A percentile compares a stretch with the other conserved stretches of the same genome.
Evolutionary conservation across 495 filamentous ascomycete genomes (phyloP).

Genomic region (Neurospora sp.): DNA sequence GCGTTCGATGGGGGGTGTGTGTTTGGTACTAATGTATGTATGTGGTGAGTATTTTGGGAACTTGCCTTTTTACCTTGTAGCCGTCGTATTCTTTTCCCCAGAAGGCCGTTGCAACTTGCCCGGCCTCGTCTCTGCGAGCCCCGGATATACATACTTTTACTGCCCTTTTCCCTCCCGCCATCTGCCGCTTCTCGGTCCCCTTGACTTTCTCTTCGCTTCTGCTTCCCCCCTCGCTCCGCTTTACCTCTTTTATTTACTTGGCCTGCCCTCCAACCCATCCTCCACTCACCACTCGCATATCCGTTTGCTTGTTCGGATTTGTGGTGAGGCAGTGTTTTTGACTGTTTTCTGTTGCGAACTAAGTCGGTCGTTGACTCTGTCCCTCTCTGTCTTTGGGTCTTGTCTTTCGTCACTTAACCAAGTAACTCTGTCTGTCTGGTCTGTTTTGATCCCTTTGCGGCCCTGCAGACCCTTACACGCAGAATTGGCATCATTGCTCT

Average conservation of each 20-base stretch:
- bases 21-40: neutral
- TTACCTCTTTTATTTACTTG: slow-evolving; percentile 1
- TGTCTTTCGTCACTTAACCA: neutral
- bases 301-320: slow-evolving; percentile 1
- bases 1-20: neutral
- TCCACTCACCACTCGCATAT: neutral
- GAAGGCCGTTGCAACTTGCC: neutral
- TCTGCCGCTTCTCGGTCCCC: neutral
- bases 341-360: neutral
- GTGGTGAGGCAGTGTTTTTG: neutral
- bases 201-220: neutral
- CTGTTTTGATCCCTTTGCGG: neutral
- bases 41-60: neutral
- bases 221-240: neutral
- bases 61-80: neutral
- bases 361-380: slow-evolving; percentile 9
- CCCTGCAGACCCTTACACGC: neutral
- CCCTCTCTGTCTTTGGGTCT: neutral
- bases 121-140: neutral
- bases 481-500: neutral
- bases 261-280: slow-evolving; percentile 1
- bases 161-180: neutral
- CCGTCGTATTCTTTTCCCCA: neutral
- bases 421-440: neutral
- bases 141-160: neutral